Conservation (phyloP, 176 grass and related monocot species). For the Phoenix roebelenii region DNA sequence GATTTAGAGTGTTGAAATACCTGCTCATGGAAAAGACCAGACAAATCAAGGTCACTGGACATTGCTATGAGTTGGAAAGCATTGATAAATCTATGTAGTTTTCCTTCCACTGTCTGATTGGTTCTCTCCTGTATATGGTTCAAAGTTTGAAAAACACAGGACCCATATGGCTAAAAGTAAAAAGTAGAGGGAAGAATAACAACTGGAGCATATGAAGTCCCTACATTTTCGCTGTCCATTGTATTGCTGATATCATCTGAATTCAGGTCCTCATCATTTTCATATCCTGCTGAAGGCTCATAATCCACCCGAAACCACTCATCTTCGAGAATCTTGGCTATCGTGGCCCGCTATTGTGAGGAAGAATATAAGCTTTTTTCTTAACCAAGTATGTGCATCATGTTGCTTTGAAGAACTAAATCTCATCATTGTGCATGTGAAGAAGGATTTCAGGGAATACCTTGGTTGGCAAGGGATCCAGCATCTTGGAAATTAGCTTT, state of each 20-base stretch:
- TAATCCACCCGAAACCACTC: constrained; percentile 47
- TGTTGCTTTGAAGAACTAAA: not conserved
- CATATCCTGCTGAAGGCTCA: constrained; percentile 21
- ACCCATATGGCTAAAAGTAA: not conserved
- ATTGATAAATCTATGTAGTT: constrained; percentile 37
- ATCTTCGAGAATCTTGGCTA: constrained; percentile 47
- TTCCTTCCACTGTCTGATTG: not conserved
- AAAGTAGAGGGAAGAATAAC: not conserved
- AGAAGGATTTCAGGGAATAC: constrained; percentile 21
- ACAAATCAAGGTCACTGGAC: constrained; percentile 54
- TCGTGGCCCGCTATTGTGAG: constrained; percentile 40
- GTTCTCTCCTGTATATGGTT: constrained; percentile 14
- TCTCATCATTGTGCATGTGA: not conserved
- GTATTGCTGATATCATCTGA: constrained; percentile 23
- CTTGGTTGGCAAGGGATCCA: constrained; percentile 40
- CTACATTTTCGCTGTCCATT: not conserved
- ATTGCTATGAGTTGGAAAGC: constrained; percentile 57
- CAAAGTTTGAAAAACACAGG: not conserved
- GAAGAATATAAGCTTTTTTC: constrained; percentile 16
- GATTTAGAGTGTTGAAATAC: not conserved
- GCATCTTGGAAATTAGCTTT: constrained; percentile 53
- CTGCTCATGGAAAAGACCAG: constrained; percentile 65
- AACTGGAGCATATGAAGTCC: not conserved
- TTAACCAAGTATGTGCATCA: constrained; percentile 5
- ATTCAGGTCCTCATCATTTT: constrained; percentile 18